These are phyloP conservation scores for Penicillium hesseltinei DNA, from an alignment of 2,329 filamentous ascomycete genomes.

Conservation along the genomic window DNA sequence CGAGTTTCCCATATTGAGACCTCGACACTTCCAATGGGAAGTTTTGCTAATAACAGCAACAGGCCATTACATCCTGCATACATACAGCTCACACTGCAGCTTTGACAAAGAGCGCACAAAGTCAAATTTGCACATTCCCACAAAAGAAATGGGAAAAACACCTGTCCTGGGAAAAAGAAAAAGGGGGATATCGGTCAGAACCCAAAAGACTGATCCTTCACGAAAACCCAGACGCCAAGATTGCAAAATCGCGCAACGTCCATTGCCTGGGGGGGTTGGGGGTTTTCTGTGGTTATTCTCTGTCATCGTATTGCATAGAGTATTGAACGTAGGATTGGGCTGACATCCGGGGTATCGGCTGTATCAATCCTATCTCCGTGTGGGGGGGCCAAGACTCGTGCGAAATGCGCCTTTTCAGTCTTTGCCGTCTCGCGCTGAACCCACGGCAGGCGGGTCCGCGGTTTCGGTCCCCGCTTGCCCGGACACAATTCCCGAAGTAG, in stretches of 20 bases:
- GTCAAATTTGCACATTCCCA: not conserved
- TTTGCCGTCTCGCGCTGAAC: slow-evolving; percentile 19
- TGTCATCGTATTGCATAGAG: slow-evolving; percentile 1
- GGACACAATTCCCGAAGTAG: slow-evolving; percentile 6
- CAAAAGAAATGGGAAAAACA: not conserved
- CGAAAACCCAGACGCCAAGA: not conserved
- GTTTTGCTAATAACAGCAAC: not conserved
- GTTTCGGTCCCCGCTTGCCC: slow-evolving; percentile 22
- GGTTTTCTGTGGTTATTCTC: not conserved
- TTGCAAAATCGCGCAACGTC: not conserved
- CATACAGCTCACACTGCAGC: not conserved
- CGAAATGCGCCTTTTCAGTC: slow-evolving; percentile 10
- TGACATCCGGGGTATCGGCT: not conserved
- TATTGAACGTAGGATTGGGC: not conserved
- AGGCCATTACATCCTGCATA: not conserved
- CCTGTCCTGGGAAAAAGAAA: not conserved
- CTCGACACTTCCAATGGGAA: not conserved
- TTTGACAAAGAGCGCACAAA: not conserved
- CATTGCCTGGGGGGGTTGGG: not conserved
- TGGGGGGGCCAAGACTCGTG: not conserved
- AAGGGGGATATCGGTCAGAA: not conserved
- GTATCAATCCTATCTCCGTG: slow-evolving; percentile 2
- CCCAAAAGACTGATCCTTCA: not conserved
- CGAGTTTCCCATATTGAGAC: not conserved
- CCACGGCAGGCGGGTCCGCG: slow-evolving; percentile 17